Conservation (phyloP, 2,329 filamentous ascomycete species). For the Neonectria hederae region DNA sequence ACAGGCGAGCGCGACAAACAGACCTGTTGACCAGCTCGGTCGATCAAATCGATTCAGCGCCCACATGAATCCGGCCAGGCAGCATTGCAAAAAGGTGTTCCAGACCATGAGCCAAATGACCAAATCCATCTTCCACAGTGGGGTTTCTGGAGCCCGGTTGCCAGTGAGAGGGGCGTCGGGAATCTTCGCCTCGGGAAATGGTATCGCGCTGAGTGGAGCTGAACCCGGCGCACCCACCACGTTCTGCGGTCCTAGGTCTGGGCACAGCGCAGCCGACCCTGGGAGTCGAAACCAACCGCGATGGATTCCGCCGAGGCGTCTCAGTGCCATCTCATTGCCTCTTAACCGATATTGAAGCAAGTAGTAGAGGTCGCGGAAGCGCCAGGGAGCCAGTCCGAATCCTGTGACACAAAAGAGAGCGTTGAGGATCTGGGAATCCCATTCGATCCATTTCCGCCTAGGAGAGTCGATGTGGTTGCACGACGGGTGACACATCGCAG, state of each 20-base stretch:
- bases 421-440: slow-evolving; percentile 81
- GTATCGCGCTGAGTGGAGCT: slow-evolving; percentile 55
- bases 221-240: slow-evolving; percentile 53
- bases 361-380: slow-evolving; percentile 82
- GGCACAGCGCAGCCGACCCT: slow-evolving; percentile 68
- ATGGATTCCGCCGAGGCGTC: slow-evolving; percentile 78
- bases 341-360: slow-evolving; percentile 70
- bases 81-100: slow-evolving; percentile 81
- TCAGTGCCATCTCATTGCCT: slow-evolving; percentile 65
- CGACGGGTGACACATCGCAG: slow-evolving; percentile 75
- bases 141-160: slow-evolving; percentile 72
- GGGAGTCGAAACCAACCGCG: slow-evolving; percentile 78
- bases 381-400: slow-evolving; percentile 86
- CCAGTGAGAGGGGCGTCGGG: slow-evolving; percentile 77
- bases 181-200: slow-evolving; percentile 70
- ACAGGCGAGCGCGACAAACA: slow-evolving; percentile 80
- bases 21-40: slow-evolving; percentile 82
- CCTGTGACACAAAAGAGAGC: slow-evolving; percentile 87
- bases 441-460: slow-evolving; percentile 86
- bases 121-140: slow-evolving; percentile 79
- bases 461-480: slow-evolving; percentile 80
- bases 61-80: slow-evolving; percentile 86
- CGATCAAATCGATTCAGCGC: slow-evolving; percentile 75
- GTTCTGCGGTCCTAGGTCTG: slow-evolving; percentile 62
- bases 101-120: slow-evolving; percentile 81